Evolutionary conservation across 108 stramenopile genomes (phyloP).

Genomic region (Asterionellopsis glacialis): DNA sequence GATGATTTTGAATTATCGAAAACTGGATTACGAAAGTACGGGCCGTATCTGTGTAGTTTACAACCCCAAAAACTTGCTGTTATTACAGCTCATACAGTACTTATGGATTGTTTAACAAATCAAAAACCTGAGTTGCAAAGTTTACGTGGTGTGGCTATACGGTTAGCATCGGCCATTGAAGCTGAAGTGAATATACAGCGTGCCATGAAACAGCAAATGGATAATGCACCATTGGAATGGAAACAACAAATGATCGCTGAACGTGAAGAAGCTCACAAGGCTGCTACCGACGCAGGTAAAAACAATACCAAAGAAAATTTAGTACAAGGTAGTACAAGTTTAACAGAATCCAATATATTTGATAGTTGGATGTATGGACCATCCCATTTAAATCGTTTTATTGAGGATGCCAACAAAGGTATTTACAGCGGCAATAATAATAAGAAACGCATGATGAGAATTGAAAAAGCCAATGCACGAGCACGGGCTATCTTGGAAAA

Average conservation of each 20-base stretch:
- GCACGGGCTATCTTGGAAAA: conserved; percentile 41
- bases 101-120: conserved; percentile 39
- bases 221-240: conserved; percentile 10
- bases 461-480: conserved; percentile 37
- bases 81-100: conserved; percentile 74
- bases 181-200: conserved; percentile 81
- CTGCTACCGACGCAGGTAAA: background rate
- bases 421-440: conserved; percentile 32
- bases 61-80: conserved; percentile 87
- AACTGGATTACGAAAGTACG: conserved; percentile 54
- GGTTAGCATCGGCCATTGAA: conserved; percentile 72
- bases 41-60: conserved; percentile 79
- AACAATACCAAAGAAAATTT: background rate
- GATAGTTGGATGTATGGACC: conserved; percentile 48
- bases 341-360: conserved; percentile 2
- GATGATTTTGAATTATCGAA: background rate
- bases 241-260: background rate
- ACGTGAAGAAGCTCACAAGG: conserved; percentile 6
- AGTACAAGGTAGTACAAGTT: conserved; percentile 1
- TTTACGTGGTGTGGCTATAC: conserved; percentile 39
- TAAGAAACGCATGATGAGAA: conserved; percentile 16
- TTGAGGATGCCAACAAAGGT: conserved; percentile 46
- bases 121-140: conserved; percentile 2
- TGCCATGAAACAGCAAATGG: conserved; percentile 46
- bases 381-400: conserved; percentile 46